These are phyloP conservation scores for Arthonia radiata DNA, from an alignment of 495 filamentous ascomycete species.

Conservation along the genomic window DNA sequence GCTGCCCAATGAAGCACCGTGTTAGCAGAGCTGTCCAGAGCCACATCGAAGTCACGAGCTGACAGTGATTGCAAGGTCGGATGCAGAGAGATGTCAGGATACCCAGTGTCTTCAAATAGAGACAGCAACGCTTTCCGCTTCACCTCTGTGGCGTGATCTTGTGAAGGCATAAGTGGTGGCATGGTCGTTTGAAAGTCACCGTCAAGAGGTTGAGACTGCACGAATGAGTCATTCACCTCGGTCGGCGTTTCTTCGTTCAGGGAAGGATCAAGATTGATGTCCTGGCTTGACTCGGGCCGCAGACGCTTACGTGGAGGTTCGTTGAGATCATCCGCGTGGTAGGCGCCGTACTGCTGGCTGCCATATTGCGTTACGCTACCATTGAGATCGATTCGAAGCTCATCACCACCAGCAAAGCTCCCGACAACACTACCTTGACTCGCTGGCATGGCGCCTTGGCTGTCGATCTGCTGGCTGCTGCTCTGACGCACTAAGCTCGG, in stretches of 20 bases:
- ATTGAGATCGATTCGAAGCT: no score
- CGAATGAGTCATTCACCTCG: slow-evolving; percentile 67
- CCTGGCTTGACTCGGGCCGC: slow-evolving; percentile 23
- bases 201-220: slow-evolving; percentile 35
- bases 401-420: no score
- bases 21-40: slow-evolving; percentile 64
- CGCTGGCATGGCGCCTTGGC: no score
- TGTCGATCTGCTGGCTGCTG: no score
- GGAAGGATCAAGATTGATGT: slow-evolving; percentile 16
- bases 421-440: no score
- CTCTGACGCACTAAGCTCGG: slow-evolving; percentile 35
- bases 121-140: slow-evolving; percentile 63
- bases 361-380: no score
- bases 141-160: slow-evolving; percentile 37
- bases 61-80: slow-evolving; percentile 31
- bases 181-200: slow-evolving; percentile 32
- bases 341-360: no score
- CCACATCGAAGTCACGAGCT: slow-evolving; percentile 67
- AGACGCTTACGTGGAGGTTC: slow-evolving; percentile 77
- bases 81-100: slow-evolving; percentile 37
- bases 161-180: slow-evolving; percentile 43
- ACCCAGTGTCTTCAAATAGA: slow-evolving; percentile 53
- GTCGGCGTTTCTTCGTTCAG: slow-evolving; percentile 48
- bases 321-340: no score
- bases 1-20: slow-evolving; percentile 95